Conservation (phyloP, 768 basidiomycete genomes). For the Termitomyces sp. region DNA sequence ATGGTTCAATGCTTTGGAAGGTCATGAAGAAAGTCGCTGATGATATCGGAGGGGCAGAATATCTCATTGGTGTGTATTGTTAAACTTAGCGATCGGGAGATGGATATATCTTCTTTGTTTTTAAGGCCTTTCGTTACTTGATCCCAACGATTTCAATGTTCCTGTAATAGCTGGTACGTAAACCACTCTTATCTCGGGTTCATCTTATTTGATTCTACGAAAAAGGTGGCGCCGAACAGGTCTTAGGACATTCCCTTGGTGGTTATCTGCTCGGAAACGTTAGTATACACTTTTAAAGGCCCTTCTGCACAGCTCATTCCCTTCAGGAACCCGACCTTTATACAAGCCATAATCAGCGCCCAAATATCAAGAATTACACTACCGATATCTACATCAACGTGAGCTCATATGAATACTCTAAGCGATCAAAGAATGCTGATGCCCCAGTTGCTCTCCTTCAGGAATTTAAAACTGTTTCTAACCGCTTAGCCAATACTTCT, state of each 20-base stretch:
- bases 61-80: conserved; percentile 24
- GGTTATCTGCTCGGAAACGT: conserved; percentile 47
- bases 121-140: conserved; percentile 36
- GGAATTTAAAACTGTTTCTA: conserved; percentile 36
- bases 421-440: background rate
- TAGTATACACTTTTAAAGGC: background rate
- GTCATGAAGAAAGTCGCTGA: conserved; percentile 34
- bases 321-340: conserved; percentile 59
- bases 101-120: background rate
- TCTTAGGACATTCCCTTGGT: conserved; percentile 35
- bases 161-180: conserved; percentile 22
- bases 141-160: conserved; percentile 31
- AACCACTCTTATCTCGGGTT: background rate
- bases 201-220: background rate
- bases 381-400: conserved; percentile 40
- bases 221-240: conserved; percentile 28
- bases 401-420: conserved; percentile 7
- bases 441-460: conserved; percentile 10
- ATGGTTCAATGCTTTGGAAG: conserved; percentile 41
- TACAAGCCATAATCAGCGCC: conserved; percentile 33
- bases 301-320: background rate
- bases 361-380: conserved; percentile 40
- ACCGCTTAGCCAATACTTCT: conserved; percentile 29
- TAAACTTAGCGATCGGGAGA: background rate
- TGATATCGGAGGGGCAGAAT: conserved; percentile 23